Base-by-base conservation (phyloP, 1,284 basidiomycete genomes). In the Agaricales sp. region DNA sequence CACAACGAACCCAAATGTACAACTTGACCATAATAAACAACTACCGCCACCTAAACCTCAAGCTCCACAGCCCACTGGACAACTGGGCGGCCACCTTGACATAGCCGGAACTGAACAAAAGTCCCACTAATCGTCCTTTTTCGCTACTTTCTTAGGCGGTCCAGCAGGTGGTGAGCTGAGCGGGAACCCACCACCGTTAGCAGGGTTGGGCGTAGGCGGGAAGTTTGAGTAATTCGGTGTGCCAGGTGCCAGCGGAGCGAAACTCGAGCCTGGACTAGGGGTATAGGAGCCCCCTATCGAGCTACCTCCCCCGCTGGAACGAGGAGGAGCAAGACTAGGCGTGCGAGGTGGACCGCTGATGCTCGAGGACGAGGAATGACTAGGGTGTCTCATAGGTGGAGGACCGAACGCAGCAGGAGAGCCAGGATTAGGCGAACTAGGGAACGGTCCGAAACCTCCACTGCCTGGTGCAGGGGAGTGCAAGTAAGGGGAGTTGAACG, bases 71-170 rank as follows among this genome's bases (percentile, higher is more conserved):
- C n/a, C n/a, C n/a, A n/a, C n/a, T n/a, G n/a, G n/a, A n/a, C n/a
- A n/a, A n/a, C n/a, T n/a, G n/a, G n/a, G n/a, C n/a, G n/a, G n/a
- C n/a, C n/a, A n/a, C n/a, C n/a, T n/a, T n/a, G n/a, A n/a, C n/a
- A n/a, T n/a, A n/a, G n/a, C n/a, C n/a, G n/a, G n/a, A n/a, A n/a
- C n/a, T n/a, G n/a, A n/a, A n/a, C n/a, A 30, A 30, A 41, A 41
- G 19, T 20, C 18, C 30, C 30, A 35, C 63, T 57, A 74, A 60
- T 75, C 73, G 52, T 68, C 71, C 63, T 75, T 75, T 61, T 66
- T 73, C 38, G 52, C 51, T 25, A 51, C 51, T 48, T 54, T 57
- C 46, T 43, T 47, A 48, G 18, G 53, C 43, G 38, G 48, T 45
- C 56, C 55, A 6, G 43, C 48, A 2, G 63, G 50, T 58, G 59